Base-by-base conservation (phyloP, 768 basidiomycete species). In the Naganishia randhawae region DNA sequence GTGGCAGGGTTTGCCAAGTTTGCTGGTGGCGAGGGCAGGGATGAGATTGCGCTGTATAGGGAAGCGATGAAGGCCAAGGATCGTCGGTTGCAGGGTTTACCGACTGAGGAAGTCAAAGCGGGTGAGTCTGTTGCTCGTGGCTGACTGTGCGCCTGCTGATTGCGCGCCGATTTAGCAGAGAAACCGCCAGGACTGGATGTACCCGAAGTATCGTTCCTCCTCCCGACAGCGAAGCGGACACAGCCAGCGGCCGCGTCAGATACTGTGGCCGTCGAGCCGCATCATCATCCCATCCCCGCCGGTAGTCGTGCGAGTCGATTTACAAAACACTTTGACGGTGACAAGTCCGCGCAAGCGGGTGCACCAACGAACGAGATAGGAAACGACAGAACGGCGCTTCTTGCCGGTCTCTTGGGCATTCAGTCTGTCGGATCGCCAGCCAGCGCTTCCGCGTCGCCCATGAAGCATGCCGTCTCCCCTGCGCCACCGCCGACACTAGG, bases 11-110 rank as follows among this genome's bases (percentile, higher is more conserved):
- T n/a, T 16, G 53, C 13, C 17, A 25, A 33, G 53, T 33, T 55
- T 9, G 32, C 14, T 19, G 31, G 53, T 17, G 33, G 7, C 5
- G 53, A 37, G 53, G 68, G 68, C 25, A 27, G 52, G 32, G 68
- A 69, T 42, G 68, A 53, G 68, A 69, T 69, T 27, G 63, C 63
- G 16, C 39, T n/a, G 17, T 69, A 69, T 37, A 41, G 54, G 52
- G 22, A 52, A 42, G 48, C 62, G 9, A 69, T 65, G 68, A 65
- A 65, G 32, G 68, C 51, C 13, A 39, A 42, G 62, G 63, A 69
- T 39, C 25, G 50, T 32, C 9, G 63, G 31, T 41, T 55, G 62
- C 39, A 35, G 63, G 53, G 53, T 35, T 35, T 65, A 17, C 63
- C 50, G 25, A n/a, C 42, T 4, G 45, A 42, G 41, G 63, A 45